phyloP scores from a whole-genome alignment of 345 rosid genomes.

The Salix brachista region DNA sequence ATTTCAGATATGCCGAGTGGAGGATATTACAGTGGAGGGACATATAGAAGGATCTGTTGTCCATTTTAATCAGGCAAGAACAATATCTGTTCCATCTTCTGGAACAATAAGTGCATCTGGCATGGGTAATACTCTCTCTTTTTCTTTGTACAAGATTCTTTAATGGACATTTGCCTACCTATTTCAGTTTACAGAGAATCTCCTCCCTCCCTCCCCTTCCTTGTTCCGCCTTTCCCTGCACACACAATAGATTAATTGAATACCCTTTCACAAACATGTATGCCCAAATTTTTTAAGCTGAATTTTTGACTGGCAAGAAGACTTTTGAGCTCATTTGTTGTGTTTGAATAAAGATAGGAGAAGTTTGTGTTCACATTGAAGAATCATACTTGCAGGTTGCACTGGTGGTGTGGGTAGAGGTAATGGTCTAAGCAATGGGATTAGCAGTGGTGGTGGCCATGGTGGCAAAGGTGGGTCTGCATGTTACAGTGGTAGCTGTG shows the following conservation, averaged over 20 bases:
- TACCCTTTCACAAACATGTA: neutral
- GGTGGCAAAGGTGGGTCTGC: slow-evolving; percentile 91
- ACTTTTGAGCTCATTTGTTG: neutral
- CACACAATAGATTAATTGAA: neutral
- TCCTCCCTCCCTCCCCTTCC: neutral
- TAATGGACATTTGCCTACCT: neutral
- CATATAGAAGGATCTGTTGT: slow-evolving; percentile 87
- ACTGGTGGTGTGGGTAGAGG: slow-evolving; percentile 90
- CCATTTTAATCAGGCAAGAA: slow-evolving; percentile 92
- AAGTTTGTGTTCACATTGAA: slow-evolving; percentile 7
- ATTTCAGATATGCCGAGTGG: slow-evolving; percentile 90
- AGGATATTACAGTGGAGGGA: slow-evolving; percentile 85
- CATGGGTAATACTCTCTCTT: slow-evolving; percentile 54
- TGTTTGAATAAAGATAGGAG: slow-evolving; percentile 7
- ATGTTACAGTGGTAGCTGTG: slow-evolving; percentile 57
- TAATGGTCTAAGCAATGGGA: slow-evolving; percentile 53
- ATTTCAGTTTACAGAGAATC: neutral
- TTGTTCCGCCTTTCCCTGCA: neutral
- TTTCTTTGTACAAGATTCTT: neutral
- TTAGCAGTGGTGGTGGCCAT: slow-evolving; percentile 97
- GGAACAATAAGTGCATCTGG: slow-evolving; percentile 79
- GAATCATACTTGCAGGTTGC: slow-evolving; percentile 59
- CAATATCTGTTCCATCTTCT: slow-evolving; percentile 62
- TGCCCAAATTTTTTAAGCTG: neutral
- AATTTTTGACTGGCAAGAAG: neutral